Evolutionary conservation across 2,329 filamentous ascomycete species (phyloP).

Genomic region (Parastagonospora nodorum): DNA sequence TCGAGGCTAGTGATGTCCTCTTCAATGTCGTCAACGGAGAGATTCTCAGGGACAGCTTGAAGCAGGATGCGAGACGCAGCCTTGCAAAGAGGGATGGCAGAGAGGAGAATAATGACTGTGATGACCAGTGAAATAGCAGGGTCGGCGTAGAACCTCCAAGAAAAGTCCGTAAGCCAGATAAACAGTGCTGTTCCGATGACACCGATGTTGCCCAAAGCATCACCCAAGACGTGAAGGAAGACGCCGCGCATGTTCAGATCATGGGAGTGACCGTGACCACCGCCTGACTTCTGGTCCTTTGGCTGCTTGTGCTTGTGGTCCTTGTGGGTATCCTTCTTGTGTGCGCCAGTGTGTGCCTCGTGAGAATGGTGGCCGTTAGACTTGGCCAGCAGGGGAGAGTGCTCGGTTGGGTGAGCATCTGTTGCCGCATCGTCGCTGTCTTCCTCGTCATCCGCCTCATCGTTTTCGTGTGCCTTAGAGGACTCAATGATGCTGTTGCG

Average conservation of each 20-base stretch:
- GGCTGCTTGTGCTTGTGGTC: constrained; percentile 83
- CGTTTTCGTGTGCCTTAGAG: constrained; percentile 64
- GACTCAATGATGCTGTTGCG: constrained; percentile 90
- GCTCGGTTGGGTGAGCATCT: constrained; percentile 48
- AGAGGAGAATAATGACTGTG: constrained; percentile 74
- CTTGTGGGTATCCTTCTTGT: constrained; percentile 57
- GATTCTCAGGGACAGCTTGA: constrained; percentile 88
- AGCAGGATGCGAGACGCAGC: constrained; percentile 86
- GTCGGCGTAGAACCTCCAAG: constrained; percentile 85
- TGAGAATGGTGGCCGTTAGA: constrained; percentile 31
- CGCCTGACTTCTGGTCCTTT: constrained; percentile 62
- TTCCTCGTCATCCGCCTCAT: constrained; percentile 59
- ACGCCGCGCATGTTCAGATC: constrained; percentile 94
- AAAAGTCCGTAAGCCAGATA: constrained; percentile 88
- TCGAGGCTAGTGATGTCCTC: constrained; percentile 86
- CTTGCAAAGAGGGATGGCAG: constrained; percentile 77
- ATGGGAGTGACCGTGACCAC: constrained; percentile 76
- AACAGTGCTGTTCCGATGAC: constrained; percentile 82
- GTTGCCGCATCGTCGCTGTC: constrained; percentile 55
- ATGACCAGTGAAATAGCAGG: constrained; percentile 93
- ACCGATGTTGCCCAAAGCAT: constrained; percentile 84
- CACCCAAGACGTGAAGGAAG: constrained; percentile 74
- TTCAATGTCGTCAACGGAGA: constrained; percentile 87
- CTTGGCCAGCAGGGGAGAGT: constrained; percentile 43
- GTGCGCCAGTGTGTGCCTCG: constrained; percentile 18